Conservation (phyloP, 176 grass and related monocot species). For the Avena sativa region DNA sequence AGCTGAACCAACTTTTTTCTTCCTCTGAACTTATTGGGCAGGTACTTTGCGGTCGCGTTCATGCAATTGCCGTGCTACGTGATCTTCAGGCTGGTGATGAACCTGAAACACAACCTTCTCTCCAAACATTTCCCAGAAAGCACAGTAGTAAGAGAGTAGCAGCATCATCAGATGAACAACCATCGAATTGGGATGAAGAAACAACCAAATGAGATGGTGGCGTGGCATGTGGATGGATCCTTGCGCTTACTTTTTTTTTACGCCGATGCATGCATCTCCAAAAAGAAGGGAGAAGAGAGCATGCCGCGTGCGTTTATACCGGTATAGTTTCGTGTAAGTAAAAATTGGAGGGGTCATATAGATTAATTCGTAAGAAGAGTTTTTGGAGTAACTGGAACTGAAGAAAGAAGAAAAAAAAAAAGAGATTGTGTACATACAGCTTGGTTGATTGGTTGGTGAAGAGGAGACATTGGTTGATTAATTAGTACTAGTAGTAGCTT, state of each 20-base stretch:
- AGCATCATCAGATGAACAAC: slow-evolving; percentile 2
- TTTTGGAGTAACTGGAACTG: slow-evolving; percentile 41
- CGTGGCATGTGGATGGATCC: neutral
- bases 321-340: slow-evolving; percentile 50
- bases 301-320: slow-evolving; percentile 28
- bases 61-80: slow-evolving; percentile 90
- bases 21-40: neutral
- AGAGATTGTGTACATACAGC: slow-evolving; percentile 48
- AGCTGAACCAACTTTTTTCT: neutral
- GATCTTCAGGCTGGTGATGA: slow-evolving; percentile 72
- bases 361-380: slow-evolving; percentile 11
- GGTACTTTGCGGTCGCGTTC: slow-evolving; percentile 71
- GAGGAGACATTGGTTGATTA: slow-evolving; percentile 26
- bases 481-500: neutral
- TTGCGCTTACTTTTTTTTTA: slow-evolving; percentile 35
- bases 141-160: slow-evolving; percentile 6
- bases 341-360: slow-evolving; percentile 38
- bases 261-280: slow-evolving; percentile 17
- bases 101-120: slow-evolving; percentile 68
- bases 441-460: slow-evolving; percentile 47
- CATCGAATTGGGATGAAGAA: neutral
- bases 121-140: slow-evolving; percentile 49
- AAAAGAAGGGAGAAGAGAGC: slow-evolving; percentile 16
- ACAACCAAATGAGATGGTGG: neutral
- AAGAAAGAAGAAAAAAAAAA: neutral